These are phyloP conservation scores for Plantago ovata DNA, from an alignment of 257 asterid species.

Conservation along the genomic window DNA sequence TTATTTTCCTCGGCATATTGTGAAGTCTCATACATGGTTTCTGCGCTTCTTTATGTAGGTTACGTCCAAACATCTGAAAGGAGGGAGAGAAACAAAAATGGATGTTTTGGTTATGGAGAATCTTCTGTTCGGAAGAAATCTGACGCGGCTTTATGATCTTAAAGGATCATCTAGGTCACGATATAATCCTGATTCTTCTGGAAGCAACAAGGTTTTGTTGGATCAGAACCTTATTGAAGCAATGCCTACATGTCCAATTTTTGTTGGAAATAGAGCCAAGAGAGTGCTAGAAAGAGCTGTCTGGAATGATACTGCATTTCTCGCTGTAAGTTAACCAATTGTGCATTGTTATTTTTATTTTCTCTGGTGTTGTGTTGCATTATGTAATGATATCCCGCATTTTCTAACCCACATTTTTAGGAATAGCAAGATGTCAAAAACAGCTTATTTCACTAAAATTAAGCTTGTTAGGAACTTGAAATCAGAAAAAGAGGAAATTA, in stretches of 20 bases:
- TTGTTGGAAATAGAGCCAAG: constrained; percentile 90
- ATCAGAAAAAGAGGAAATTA: no score
- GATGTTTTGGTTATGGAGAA: constrained; percentile 95
- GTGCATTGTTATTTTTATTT: constrained; percentile 8
- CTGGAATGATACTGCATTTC: constrained; percentile 97
- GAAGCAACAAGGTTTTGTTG: constrained; percentile 82
- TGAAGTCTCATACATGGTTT: constrained; percentile 16
- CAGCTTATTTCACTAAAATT: no score
- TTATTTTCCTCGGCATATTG: constrained; percentile 10
- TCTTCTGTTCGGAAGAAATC: constrained; percentile 78
- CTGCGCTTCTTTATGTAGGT: constrained; percentile 45
- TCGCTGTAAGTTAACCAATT: constrained; percentile 60
- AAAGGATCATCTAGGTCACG: constrained; percentile 96
- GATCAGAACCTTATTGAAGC: constrained; percentile 96
- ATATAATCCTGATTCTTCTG: constrained; percentile 80
- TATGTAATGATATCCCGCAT: background rate
- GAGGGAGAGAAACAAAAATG: constrained; percentile 93
- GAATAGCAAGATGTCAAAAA: no score
- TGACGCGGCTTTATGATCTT: constrained; percentile 84
- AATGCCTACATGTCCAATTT: constrained; percentile 96
- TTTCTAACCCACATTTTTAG: background rate
- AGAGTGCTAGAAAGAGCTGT: constrained; percentile 84
- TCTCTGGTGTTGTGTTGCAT: background rate
- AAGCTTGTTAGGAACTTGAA: no score
- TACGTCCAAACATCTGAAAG: constrained; percentile 66